Evolutionary conservation across 148 eudicot genomes (phyloP).

Genomic region (Dysphania ambrosioides): DNA sequence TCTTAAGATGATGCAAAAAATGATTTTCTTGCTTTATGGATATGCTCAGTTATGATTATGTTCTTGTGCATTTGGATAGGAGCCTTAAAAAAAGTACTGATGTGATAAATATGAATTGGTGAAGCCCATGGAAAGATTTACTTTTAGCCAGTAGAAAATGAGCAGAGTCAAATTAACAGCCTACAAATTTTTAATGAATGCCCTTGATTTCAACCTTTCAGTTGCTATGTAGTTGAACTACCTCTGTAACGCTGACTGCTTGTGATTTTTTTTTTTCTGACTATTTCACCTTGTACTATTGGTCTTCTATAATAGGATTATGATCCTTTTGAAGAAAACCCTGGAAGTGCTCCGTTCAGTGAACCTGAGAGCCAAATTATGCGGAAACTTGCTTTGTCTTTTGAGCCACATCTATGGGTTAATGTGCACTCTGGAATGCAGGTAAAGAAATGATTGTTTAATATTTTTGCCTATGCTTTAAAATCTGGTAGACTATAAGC

Average conservation of each 20-base stretch:
- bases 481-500: neutral
- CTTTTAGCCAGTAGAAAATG: neutral
- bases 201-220: neutral
- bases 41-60: neutral
- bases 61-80: too few species aligned
- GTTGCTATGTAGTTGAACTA: neutral
- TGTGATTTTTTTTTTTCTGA: constrained; percentile 6
- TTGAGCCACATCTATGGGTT: constrained; percentile 94
- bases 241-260: neutral
- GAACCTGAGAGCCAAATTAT: constrained; percentile 93
- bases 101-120: neutral
- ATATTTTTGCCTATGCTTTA: neutral
- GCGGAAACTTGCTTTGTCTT: constrained; percentile 69
- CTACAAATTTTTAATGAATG: constrained; percentile 1
- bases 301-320: constrained; percentile 54
- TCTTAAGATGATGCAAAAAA: neutral
- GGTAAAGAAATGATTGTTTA: constrained; percentile 33
- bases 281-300: neutral
- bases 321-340: constrained; percentile 95
- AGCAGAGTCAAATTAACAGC: neutral
- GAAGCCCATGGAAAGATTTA: neutral
- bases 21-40: neutral
- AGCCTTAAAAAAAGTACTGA: neutral
- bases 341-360: constrained; percentile 86
- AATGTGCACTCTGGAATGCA: constrained; percentile 99